Conservation (phyloP, 768 basidiomycete species). For the Suillus occidentalis region DNA sequence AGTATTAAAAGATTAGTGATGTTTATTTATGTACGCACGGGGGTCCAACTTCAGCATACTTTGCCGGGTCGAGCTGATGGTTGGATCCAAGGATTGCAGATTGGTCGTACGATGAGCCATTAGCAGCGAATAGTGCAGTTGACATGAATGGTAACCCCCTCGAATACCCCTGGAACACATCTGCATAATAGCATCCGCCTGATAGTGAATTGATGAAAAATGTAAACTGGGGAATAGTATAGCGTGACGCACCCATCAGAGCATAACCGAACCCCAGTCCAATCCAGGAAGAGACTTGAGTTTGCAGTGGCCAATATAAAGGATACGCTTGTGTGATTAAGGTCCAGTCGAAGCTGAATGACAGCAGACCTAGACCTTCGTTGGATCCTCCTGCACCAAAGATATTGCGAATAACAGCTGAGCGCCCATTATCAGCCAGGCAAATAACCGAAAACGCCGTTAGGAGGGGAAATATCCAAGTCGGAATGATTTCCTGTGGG, state of each 20-base stretch:
- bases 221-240: not conserved
- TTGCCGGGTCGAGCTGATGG: slow-evolving; percentile 11
- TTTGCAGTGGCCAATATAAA: slow-evolving; percentile 55
- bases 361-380: slow-evolving; percentile 50
- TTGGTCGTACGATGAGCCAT: slow-evolving; percentile 16
- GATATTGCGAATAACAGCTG: slow-evolving; percentile 40
- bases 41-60: slow-evolving; percentile 15
- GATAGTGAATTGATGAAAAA: not conserved
- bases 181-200: slow-evolving; percentile 32
- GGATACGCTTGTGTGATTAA: slow-evolving; percentile 56
- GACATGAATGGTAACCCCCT: slow-evolving; percentile 48
- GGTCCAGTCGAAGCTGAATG: slow-evolving; percentile 51
- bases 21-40: slow-evolving; percentile 9
- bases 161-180: slow-evolving; percentile 42
- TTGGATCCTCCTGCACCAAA: slow-evolving; percentile 50
- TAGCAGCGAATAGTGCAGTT: slow-evolving; percentile 39
- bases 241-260: slow-evolving; percentile 33
- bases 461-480: slow-evolving; percentile 32
- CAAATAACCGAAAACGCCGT: slow-evolving; percentile 53
- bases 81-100: slow-evolving; percentile 13
- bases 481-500: slow-evolving; percentile 16
- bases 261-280: slow-evolving; percentile 22
- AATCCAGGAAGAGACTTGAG: slow-evolving; percentile 31
- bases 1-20: slow-evolving; percentile 5
- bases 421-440: slow-evolving; percentile 46